These are phyloP conservation scores for Ochromonas danica DNA, from an alignment of 108 stramenopile genomes.

Conservation along the genomic window DNA sequence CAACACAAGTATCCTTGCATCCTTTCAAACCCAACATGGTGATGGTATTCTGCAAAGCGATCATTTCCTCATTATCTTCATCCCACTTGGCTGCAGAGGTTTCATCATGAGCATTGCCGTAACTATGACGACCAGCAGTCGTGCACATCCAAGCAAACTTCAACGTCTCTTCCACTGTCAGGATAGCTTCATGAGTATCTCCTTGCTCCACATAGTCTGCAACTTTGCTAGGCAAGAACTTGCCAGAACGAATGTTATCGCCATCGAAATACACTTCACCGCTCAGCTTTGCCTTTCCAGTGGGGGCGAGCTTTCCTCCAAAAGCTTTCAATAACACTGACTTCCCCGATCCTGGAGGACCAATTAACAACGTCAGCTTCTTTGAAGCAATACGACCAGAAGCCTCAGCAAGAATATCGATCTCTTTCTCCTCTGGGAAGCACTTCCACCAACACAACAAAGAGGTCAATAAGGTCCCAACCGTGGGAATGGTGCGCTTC, in stretches of 20 bases:
- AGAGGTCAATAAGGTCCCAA: not conserved
- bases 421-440: not conserved
- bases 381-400: conserved; percentile 23
- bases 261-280: conserved; percentile 29
- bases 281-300: not conserved
- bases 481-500: not conserved
- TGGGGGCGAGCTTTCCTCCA: not conserved
- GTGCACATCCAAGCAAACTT: conserved; percentile 72
- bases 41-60: not conserved
- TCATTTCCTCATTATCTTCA: not conserved
- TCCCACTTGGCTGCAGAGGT: not conserved
- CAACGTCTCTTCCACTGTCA: too few species aligned
- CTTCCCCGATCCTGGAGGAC: conserved; percentile 76
- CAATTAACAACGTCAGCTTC: conserved; percentile 72
- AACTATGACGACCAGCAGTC: conserved; percentile 38
- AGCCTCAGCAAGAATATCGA: not conserved
- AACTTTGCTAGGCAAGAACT: conserved; percentile 38
- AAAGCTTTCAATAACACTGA: not conserved
- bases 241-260: conserved; percentile 37
- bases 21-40: too few species aligned
- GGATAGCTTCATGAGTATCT: too few species aligned
- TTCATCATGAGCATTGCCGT: not conserved
- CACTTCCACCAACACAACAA: not conserved
- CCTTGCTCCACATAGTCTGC: conserved; percentile 62
- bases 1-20: conserved; percentile 59